A percentile compares a stretch with the other conserved stretches of the same genome.
phyloP scores from a whole-genome alignment of 345 rosid genomes.

The Citrus medica region DNA sequence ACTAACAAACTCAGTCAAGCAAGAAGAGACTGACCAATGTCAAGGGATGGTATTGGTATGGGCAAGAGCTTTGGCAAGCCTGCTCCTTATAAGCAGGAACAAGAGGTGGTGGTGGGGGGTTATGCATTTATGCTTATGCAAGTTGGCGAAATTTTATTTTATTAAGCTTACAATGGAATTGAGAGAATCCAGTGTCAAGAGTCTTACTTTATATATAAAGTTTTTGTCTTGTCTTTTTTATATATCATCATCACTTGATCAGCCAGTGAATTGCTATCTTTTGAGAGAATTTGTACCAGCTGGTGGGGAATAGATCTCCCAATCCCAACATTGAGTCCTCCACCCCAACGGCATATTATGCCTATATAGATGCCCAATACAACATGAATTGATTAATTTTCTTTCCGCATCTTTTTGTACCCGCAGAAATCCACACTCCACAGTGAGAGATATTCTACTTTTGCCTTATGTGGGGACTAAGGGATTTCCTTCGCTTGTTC shows the following conservation, averaged over 20 bases:
- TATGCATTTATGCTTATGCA: conserved; percentile 12
- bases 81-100: conserved; percentile 42
- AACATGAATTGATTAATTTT: neutral
- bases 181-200: conserved; percentile 24
- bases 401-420: conserved; percentile 2
- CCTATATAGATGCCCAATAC: conserved; percentile 15
- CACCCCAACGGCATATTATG: conserved; percentile 6
- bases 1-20: conserved; percentile 22
- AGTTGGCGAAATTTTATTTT: conserved; percentile 38
- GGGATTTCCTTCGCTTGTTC: conserved; percentile 17
- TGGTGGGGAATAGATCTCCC: conserved; percentile 49
- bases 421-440: conserved; percentile 5
- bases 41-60: conserved; percentile 38
- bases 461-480: neutral
- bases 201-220: conserved; percentile 7
- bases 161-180: neutral
- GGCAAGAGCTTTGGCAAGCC: conserved; percentile 28
- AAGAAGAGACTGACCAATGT: conserved; percentile 28
- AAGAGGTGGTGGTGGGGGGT: conserved; percentile 25
- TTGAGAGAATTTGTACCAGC: conserved; percentile 21
- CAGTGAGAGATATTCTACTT: conserved; percentile 25
- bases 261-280: conserved; percentile 19
- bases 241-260: conserved; percentile 12
- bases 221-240: conserved; percentile 27
- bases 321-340: conserved; percentile 27